Percentiles rank a stretch among this genome's conserved stretches.
Evolutionary conservation across 306 rosid species (phyloP).

Genomic region (Glycine latifolia): DNA sequence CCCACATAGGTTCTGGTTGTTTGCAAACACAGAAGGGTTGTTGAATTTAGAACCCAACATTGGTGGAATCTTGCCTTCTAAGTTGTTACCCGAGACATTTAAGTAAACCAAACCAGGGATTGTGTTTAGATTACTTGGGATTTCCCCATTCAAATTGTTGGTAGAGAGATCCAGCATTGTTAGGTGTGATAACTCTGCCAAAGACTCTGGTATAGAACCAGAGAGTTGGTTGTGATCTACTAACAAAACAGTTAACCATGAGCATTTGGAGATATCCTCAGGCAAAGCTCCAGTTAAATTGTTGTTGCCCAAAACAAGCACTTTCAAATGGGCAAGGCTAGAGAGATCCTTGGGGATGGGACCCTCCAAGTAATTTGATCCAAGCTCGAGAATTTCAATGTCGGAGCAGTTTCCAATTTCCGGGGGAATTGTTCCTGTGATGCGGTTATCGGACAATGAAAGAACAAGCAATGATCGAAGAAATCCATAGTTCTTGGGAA

Average conservation of each 20-base stretch:
- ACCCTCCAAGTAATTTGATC: constrained; percentile 9
- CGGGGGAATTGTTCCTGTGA: neutral
- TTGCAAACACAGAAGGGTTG: neutral
- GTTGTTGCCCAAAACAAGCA: neutral
- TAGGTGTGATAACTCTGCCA: neutral
- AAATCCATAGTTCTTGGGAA: constrained; percentile 20
- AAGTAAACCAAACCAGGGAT: constrained; percentile 12
- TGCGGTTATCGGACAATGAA: neutral
- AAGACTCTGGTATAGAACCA: constrained; percentile 8
- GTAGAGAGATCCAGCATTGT: constrained; percentile 9
- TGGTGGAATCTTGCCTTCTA: constrained; percentile 21
- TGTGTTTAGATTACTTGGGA: neutral
- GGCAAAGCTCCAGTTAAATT: constrained; percentile 7
- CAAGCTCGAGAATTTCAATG: constrained; percentile 20
- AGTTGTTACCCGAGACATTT: constrained; percentile 3
- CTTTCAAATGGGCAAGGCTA: constrained; percentile 19
- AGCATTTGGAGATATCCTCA: neutral
- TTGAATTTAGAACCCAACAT: constrained; percentile 15
- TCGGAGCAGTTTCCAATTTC: constrained; percentile 22
- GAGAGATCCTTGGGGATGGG: neutral
- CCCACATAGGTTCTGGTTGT: constrained; percentile 8
- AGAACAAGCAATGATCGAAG: constrained; percentile 13
- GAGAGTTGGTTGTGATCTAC: constrained; percentile 25
- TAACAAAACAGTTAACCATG: neutral
- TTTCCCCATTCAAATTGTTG: constrained; percentile 1